A percentile compares a stretch with the other conserved stretches of the same genome.
phyloP scores from a whole-genome alignment of 2,329 filamentous ascomycete species.

The Byssothecium circinans region DNA sequence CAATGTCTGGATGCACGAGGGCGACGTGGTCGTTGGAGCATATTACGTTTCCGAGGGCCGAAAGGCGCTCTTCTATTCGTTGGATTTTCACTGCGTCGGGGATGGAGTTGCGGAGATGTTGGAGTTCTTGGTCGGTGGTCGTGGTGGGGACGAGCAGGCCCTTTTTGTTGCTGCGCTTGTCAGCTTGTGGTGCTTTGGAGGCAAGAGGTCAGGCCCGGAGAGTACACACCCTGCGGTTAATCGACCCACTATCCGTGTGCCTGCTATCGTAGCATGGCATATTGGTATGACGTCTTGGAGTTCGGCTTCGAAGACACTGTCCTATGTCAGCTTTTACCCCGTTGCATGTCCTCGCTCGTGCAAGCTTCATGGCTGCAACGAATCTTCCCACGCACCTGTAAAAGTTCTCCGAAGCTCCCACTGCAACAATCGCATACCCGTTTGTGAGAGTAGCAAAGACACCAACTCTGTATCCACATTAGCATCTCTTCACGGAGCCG shows the following conservation, averaged over 20 bases:
- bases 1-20: slow-evolving; percentile 91
- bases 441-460: slow-evolving; percentile 97
- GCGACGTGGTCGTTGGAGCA: slow-evolving; percentile 96
- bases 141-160: slow-evolving; percentile 94
- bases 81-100: slow-evolving; percentile 92
- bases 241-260: slow-evolving; percentile 92
- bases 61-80: slow-evolving; percentile 95
- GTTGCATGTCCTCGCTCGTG: no score
- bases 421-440: slow-evolving; percentile 90
- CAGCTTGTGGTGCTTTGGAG: neutral
- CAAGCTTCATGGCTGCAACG: no score
- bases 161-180: slow-evolving; percentile 74
- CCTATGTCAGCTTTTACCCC: no score
- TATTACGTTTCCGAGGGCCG: slow-evolving; percentile 95
- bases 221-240: no score
- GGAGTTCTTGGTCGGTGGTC: slow-evolving; percentile 96
- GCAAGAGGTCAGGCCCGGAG: neutral
- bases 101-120: slow-evolving; percentile 93
- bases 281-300: slow-evolving; percentile 97
- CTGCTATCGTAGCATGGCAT: slow-evolving; percentile 93
- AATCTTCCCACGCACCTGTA: slow-evolving; percentile 76
- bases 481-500: slow-evolving; percentile 8
- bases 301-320: slow-evolving; percentile 97
- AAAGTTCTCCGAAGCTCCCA: slow-evolving; percentile 97
- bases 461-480: slow-evolving; percentile 68